Percentiles rank a stretch among this genome's conserved stretches.
phyloP scores from a whole-genome alignment of 768 basidiomycete species.

The Tulasnella sp. region DNA sequence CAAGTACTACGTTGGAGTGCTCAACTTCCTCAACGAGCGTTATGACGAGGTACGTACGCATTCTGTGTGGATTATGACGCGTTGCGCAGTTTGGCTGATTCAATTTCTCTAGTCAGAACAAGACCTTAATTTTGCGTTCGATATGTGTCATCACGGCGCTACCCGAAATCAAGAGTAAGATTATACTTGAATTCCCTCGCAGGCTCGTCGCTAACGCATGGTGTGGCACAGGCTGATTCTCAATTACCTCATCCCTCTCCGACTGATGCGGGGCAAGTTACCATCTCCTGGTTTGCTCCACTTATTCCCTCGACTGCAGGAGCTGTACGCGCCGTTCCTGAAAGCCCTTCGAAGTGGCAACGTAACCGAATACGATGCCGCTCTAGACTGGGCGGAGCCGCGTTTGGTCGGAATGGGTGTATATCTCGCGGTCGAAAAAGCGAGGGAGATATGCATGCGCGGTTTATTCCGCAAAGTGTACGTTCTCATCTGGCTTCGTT shows the following conservation, averaged over 20 bases:
- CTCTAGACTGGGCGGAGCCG: constrained; percentile 61
- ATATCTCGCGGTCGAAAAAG: constrained; percentile 83
- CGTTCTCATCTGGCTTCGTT: constrained; percentile 44
- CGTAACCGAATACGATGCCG: constrained; percentile 71
- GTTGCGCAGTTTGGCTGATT: background rate
- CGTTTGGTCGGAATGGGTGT: constrained; percentile 81
- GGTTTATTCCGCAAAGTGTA: constrained; percentile 60
- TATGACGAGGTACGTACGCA: constrained; percentile 63
- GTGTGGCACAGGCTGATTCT: constrained; percentile 66
- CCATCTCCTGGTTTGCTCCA: constrained; percentile 68
- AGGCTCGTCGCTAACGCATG: background rate
- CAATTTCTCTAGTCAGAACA: constrained; percentile 62
- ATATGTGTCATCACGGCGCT: constrained; percentile 69
- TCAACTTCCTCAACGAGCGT: constrained; percentile 90
- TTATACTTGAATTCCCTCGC: background rate
- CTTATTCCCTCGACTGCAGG: constrained; percentile 66
- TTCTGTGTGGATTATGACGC: background rate
- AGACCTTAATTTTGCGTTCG: constrained; percentile 81
- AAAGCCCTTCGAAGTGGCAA: constrained; percentile 73
- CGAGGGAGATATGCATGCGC: constrained; percentile 80
- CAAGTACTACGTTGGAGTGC: constrained; percentile 91
- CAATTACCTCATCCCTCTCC: constrained; percentile 84
- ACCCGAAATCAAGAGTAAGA: constrained; percentile 78
- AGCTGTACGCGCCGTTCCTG: constrained; percentile 78
- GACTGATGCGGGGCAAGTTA: constrained; percentile 80